A percentile compares a stretch with the other conserved stretches of the same genome.
These are phyloP conservation scores for Oryza punctata DNA, from an alignment of 176 grass and related monocot genomes.

Conservation along the genomic window DNA sequence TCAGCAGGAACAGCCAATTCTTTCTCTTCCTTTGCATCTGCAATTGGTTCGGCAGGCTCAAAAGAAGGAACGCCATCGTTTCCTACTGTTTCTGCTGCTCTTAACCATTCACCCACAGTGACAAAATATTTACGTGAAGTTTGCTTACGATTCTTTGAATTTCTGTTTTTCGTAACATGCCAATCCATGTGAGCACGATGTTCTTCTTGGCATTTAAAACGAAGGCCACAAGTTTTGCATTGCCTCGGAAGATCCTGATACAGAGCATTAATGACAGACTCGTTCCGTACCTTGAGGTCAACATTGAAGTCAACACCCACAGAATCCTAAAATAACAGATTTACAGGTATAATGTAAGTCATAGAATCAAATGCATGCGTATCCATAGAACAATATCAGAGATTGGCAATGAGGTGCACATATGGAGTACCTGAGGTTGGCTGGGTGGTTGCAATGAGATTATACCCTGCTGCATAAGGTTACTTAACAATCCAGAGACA, in stretches of 20 bases:
- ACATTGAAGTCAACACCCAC: conserved; percentile 78
- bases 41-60: conserved; percentile 52
- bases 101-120: conserved; percentile 78
- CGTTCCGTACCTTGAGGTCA: conserved; percentile 74
- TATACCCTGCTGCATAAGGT: conserved; percentile 81
- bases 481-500: conserved; percentile 83
- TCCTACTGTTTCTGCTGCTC: conserved; percentile 84
- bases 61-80: conserved; percentile 86
- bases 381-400: conserved; percentile 35
- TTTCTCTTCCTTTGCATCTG: conserved; percentile 71
- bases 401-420: conserved; percentile 17
- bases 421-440: conserved; percentile 64
- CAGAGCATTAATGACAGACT: conserved; percentile 75
- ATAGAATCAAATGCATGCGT: conserved; percentile 14
- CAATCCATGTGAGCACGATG: conserved; percentile 98
- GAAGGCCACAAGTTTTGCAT: conserved; percentile 96
- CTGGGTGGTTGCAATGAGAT: conserved; percentile 57
- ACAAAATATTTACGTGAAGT: conserved; percentile 98
- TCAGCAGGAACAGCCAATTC: conserved; percentile 92
- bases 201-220: conserved; percentile 91
- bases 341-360: conserved; percentile 29
- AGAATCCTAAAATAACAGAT: conserved; percentile 54
- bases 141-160: conserved; percentile 86
- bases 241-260: conserved; percentile 83
- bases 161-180: conserved; percentile 99